Conservation (phyloP, 2,329 filamentous ascomycete genomes). For the Penicillium sp. region DNA sequence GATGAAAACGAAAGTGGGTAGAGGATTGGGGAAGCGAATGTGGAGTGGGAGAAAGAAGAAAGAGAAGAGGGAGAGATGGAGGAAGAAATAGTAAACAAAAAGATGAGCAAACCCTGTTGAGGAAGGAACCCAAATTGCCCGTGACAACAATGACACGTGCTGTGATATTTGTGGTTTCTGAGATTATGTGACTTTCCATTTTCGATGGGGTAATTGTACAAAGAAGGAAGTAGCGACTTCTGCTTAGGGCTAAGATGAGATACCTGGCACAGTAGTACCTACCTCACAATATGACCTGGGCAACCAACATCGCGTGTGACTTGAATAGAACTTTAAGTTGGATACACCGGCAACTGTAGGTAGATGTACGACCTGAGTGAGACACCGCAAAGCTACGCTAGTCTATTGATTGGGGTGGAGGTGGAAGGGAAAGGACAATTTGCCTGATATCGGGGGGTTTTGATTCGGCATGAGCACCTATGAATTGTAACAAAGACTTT, state of each 20-base stretch:
- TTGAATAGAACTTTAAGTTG: conserved; percentile 5
- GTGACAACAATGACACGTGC: conserved; percentile 1
- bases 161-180: neutral
- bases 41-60: conserved; percentile 1
- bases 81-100: conserved; percentile 5
- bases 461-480: neutral
- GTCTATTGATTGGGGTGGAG: neutral
- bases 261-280: neutral
- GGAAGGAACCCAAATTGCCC: conserved; percentile 2
- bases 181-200: neutral
- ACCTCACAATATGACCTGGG: neutral
- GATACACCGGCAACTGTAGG: neutral
- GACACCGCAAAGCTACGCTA: neutral
- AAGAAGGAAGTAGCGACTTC: conserved; percentile 3
- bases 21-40: neutral
- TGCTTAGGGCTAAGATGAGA: neutral
- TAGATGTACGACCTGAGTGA: conserved; percentile 3
- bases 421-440: neutral
- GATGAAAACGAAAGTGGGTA: conserved; percentile 2
- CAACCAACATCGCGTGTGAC: neutral
- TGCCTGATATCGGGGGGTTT: conserved; percentile 1
- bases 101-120: neutral
- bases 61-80: neutral
- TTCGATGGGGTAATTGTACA: neutral
- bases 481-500: neutral